Percentiles rank a stretch among this genome's conserved stretches.
Conservation (phyloP, 768 basidiomycete species). For the Clitopilus hobsonii region DNA sequence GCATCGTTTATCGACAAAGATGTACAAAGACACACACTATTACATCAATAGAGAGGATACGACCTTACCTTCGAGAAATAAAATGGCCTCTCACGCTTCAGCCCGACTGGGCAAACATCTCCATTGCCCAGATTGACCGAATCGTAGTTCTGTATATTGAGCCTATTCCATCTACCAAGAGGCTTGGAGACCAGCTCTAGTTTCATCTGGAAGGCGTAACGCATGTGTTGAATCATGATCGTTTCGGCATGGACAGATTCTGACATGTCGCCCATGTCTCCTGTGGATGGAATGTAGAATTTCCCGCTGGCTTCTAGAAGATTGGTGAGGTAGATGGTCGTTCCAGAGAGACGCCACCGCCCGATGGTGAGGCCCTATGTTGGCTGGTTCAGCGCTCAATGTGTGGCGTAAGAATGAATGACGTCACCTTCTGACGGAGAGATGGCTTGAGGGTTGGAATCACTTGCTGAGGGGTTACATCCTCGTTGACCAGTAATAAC, state of each 20-base stretch:
- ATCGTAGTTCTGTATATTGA: constrained; percentile 70
- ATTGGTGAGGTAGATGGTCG: constrained; percentile 55
- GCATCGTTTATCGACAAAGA: not conserved
- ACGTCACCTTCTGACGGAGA: constrained; percentile 67
- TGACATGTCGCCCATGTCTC: not conserved
- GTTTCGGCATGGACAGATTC: constrained; percentile 3
- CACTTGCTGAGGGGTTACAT: constrained; percentile 60
- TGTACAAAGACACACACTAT: too few species aligned
- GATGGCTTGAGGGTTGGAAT: constrained; percentile 74
- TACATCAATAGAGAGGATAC: constrained; percentile 27
- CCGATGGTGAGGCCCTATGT: constrained; percentile 68
- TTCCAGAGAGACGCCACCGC: constrained; percentile 64
- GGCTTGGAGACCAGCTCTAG: constrained; percentile 71
- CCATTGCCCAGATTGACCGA: constrained; percentile 75
- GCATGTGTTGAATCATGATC: constrained; percentile 23
- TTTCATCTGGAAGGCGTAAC: constrained; percentile 73
- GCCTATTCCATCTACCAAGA: constrained; percentile 80
- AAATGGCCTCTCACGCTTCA: constrained; percentile 87
- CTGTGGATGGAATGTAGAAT: constrained; percentile 20
- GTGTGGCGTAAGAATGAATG: not conserved
- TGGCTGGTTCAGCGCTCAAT: not conserved
- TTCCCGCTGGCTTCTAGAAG: constrained; percentile 55
- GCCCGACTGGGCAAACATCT: constrained; percentile 59
- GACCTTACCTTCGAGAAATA: constrained; percentile 92
- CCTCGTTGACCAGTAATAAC: constrained; percentile 81